phyloP scores from a whole-genome alignment of 1,284 basidiomycete genomes.

The Pyrrhoderma lamaoense region DNA sequence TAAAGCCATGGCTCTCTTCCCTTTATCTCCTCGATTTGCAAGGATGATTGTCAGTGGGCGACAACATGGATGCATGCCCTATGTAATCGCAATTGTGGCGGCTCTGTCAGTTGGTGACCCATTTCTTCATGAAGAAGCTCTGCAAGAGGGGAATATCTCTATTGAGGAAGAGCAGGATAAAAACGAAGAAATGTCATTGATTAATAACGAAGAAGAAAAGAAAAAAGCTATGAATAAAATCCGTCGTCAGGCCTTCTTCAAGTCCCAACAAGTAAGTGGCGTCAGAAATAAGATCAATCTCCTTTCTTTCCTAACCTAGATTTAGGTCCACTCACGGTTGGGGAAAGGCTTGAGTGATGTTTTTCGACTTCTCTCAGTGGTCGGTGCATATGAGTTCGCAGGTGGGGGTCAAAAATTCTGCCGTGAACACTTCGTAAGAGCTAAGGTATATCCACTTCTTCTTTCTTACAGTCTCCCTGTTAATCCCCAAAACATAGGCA shows the following conservation, averaged over 20 bases:
- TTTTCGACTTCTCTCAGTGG: conserved; percentile 83
- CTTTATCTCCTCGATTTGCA: conserved; percentile 87
- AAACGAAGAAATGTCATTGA: conserved; percentile 42
- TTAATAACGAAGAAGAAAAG: conserved; percentile 52
- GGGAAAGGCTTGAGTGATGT: conserved; percentile 86
- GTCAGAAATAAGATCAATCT: conserved; percentile 1
- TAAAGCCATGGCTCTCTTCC: conserved; percentile 87
- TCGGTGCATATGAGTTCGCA: conserved; percentile 94
- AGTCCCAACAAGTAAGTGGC: conserved; percentile 61
- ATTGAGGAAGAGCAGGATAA: conserved; percentile 31
- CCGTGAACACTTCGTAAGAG: conserved; percentile 82
- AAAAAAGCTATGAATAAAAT: conserved; percentile 62
- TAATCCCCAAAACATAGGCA: conserved; percentile 43
- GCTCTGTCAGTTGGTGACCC: conserved; percentile 94
- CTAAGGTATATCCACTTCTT: conserved; percentile 53
- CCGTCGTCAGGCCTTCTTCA: conserved; percentile 70
- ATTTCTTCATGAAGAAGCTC: conserved; percentile 78
- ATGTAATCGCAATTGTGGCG: conserved; percentile 88
- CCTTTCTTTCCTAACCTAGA: conserved; percentile 14
- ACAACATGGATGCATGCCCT: conserved; percentile 88
- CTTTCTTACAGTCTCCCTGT: neutral
- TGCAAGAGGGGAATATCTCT: conserved; percentile 42
- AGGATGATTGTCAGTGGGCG: conserved; percentile 92
- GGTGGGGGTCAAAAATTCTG: conserved; percentile 81
- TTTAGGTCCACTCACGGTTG: conserved; percentile 69